phyloP scores from a whole-genome alignment of 345 rosid species.

The Brassica napus region DNA sequence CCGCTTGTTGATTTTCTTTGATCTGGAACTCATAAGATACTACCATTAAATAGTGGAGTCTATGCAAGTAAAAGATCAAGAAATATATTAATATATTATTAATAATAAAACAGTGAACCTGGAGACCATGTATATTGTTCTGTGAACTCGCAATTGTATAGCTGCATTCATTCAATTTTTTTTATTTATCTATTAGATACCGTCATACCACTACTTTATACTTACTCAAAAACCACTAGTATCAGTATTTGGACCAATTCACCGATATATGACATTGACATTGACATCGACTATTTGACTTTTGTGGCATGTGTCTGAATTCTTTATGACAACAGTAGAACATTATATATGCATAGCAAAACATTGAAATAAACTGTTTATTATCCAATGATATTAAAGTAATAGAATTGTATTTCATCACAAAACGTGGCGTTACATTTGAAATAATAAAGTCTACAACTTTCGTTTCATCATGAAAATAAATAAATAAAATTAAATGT shows the following conservation, averaged over 20 bases:
- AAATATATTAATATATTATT: too few relatives aligned
- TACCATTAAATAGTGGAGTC: neutral
- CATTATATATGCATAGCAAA: neutral
- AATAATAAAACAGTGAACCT: neutral
- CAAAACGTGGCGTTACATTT: conserved; percentile 19
- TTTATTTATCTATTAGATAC: neutral
- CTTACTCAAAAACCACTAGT: neutral
- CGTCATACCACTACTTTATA: neutral
- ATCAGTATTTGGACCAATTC: neutral
- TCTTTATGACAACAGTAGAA: neutral
- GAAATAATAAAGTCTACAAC: conserved; percentile 6
- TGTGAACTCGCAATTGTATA: neutral
- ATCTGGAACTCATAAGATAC: too few relatives aligned
- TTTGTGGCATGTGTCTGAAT: conserved; percentile 7
- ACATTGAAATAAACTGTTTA: conserved; percentile 12
- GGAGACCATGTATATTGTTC: neutral
- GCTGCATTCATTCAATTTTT: neutral
- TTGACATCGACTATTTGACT: neutral
- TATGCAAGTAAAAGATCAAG: neutral
- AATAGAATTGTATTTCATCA: conserved; percentile 15
- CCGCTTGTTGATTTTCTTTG: neutral
- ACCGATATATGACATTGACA: neutral
- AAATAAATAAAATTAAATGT: neutral
- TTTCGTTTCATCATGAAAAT: neutral
- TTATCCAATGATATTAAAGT: conserved; percentile 8